These are phyloP conservation scores for Diaporthe amygdali DNA, from an alignment of 2,329 filamentous ascomycete species.

Conservation along the genomic window DNA sequence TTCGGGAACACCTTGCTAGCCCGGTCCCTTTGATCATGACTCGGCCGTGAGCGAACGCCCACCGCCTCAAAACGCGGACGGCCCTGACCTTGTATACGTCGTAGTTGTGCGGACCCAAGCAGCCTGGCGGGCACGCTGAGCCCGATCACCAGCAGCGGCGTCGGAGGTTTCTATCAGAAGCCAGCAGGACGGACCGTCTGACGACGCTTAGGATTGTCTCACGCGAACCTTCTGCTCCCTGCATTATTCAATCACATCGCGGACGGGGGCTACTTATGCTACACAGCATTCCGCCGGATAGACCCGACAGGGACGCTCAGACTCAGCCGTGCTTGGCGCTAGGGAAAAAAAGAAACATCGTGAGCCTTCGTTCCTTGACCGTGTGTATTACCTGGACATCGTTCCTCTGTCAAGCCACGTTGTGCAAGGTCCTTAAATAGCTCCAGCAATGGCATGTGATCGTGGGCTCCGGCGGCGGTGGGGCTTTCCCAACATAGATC, in stretches of 20 bases:
- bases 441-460: constrained; percentile 9
- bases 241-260: constrained; percentile 8
- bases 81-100: background rate
- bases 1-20: background rate
- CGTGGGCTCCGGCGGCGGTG: background rate
- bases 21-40: constrained; percentile 2
- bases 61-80: background rate
- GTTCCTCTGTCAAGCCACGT: constrained; percentile 19
- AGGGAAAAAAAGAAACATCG: constrained; percentile 8
- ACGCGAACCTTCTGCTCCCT: constrained; percentile 3
- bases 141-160: background rate
- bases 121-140: background rate
- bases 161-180: background rate
- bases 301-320: constrained; percentile 12
- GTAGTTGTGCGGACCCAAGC: background rate
- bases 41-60: background rate
- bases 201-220: constrained; percentile 16
- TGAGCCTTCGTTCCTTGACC: background rate
- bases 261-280: background rate
- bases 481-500: constrained; percentile 17
- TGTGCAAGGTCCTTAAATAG: constrained; percentile 4
- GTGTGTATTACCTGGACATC: constrained; percentile 1
- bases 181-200: background rate
- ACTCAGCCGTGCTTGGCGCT: constrained; percentile 1
- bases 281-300: constrained; percentile 18